Evolutionary conservation across 352 stramenopile species (phyloP), one percentile per base, ranked within the genome.

Genomic region (Globisporangium nunn): DNA sequence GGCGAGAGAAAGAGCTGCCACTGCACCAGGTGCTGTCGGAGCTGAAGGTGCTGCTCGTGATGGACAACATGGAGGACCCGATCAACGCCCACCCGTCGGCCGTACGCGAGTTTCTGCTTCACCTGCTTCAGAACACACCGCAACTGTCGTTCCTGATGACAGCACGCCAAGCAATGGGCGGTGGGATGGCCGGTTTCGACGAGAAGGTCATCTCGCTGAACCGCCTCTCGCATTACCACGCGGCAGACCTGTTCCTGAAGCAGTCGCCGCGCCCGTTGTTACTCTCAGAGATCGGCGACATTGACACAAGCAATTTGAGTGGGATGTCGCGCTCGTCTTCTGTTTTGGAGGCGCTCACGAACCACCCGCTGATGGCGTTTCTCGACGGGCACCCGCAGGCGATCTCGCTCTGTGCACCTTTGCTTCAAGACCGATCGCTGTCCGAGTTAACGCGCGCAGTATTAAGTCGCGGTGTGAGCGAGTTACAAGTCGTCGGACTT

Each of bases 11-110:
- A 46, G 79, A 87, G 50, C 68, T 82, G 39, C 74, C 76, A 29
- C 67, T 92, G 3, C 62, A 85, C 43, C 70, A 85, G 56, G 57
- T 74, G 5, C 65, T 92, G 3, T 52, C 68, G 2, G 78, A 90
- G 11, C 58, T 75, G 61, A 81, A 78, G 15, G 62, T 87, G 54
- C 60, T 92, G 51, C 59, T 92, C 15, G 74, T 92, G 40, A 71
- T 92, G 65, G 82, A 92, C 68, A 89, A 92, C 64, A 87, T 90
- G 75, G 79, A 92, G 56, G 82, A 92, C 50, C 78, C 79, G 28
- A 82, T 86, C 61, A 88, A 88, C 53, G 73, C 81, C 0, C 83
- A 81, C 14, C 76, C 77, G 4, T 68, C 74, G 3, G 50, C 62
- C n/a, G 70, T 83, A 18, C 75, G 75, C 11, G 70, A 86, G 17